Evolutionary conservation across 768 basidiomycete species (phyloP).

Genomic region (Tylopilus subfusipes): DNA sequence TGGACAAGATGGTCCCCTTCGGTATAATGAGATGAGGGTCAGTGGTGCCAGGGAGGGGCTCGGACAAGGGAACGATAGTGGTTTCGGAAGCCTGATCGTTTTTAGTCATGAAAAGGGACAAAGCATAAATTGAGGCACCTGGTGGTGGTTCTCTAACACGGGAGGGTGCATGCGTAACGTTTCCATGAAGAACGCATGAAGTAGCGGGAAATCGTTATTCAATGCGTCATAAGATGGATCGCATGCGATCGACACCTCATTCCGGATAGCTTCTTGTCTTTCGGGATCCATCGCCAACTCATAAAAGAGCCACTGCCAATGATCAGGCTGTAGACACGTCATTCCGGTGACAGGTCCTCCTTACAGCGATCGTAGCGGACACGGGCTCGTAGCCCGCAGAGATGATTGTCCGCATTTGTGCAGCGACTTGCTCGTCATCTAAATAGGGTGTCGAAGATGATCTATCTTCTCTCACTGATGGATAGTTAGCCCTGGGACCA

Average conservation of each 20-base stretch:
- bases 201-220: conserved; percentile 46
- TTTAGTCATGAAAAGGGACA: conserved; percentile 4
- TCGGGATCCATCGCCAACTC: conserved; percentile 51
- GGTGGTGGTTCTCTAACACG: conserved; percentile 63
- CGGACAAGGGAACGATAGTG: conserved; percentile 51
- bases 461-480: conserved; percentile 42
- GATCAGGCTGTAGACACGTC: conserved; percentile 4
- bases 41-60: conserved; percentile 44
- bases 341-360: neutral
- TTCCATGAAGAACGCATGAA: conserved; percentile 62
- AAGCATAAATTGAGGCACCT: conserved; percentile 32
- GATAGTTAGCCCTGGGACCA: conserved; percentile 1
- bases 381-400: conserved; percentile 50
- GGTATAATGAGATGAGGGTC: conserved; percentile 47
- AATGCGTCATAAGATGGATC: conserved; percentile 53
- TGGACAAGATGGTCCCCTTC: conserved; percentile 51
- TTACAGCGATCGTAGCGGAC: conserved; percentile 36
- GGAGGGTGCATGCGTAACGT: conserved; percentile 60
- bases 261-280: conserved; percentile 54
- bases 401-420: conserved; percentile 61
- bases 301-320: conserved; percentile 59
- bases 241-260: conserved; percentile 44
- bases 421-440: conserved; percentile 49
- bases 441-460: conserved; percentile 37
- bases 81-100: conserved; percentile 46